phyloP scores from a whole-genome alignment of 78 protist genomes.

The Dictyostelium brefeldianum region DNA sequence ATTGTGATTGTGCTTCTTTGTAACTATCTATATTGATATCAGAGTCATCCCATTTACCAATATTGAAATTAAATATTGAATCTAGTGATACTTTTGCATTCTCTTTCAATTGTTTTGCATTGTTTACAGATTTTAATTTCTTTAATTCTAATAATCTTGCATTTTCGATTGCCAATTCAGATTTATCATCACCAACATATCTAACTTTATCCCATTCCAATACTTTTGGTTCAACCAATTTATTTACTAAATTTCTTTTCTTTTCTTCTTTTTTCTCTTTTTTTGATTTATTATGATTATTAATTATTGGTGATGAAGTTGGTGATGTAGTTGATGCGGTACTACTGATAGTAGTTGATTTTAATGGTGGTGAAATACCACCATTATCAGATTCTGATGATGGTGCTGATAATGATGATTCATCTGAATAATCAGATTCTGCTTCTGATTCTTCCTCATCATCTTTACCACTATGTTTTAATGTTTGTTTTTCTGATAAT shows the following conservation, averaged over 20 bases:
- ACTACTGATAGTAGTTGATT: not conserved
- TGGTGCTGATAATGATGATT: slow-evolving; percentile 21
- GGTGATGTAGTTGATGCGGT: not conserved
- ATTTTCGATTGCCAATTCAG: not conserved
- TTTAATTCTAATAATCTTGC: not conserved
- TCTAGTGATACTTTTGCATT: not conserved
- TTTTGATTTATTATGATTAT: slow-evolving; percentile 13
- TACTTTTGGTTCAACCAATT: not conserved
- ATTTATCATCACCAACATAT: not conserved
- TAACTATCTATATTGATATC: slow-evolving; percentile 28
- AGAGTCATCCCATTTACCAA: slow-evolving; percentile 47
- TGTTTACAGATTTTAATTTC: slow-evolving; percentile 14
- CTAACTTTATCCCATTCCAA: slow-evolving; percentile 19
- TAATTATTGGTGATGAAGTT: not conserved
- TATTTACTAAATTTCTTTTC: too few species aligned
- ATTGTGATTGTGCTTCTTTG: slow-evolving; percentile 22
- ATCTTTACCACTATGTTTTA: not conserved
- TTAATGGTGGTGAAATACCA: slow-evolving; percentile 3
- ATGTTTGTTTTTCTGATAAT: not conserved
- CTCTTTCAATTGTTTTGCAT: not conserved
- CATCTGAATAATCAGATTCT: not conserved
- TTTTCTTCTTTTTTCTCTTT: slow-evolving; percentile 1
- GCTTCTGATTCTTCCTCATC: not conserved
- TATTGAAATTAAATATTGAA: not conserved
- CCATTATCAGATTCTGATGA: slow-evolving; percentile 19